Base-by-base conservation (phyloP, 2,329 filamentous ascomycete genomes). In the Colletotrichum sublineola region DNA sequence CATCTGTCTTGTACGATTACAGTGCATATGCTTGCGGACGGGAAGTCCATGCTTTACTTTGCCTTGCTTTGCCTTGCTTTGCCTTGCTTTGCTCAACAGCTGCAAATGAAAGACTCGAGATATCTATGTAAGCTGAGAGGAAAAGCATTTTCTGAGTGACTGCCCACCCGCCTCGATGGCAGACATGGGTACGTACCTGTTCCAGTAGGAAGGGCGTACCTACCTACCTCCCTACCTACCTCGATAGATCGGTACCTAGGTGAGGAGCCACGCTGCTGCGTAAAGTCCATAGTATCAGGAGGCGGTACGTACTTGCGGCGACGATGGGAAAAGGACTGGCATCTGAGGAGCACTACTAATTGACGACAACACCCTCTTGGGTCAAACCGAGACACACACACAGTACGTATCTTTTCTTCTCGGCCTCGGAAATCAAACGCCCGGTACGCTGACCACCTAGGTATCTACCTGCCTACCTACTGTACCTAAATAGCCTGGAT, bases 331-430 rank as follows among this genome's bases (percentile, higher is more conserved):
- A 18, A 33, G 29, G 12, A 53, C 29, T 29, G 24, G 24, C 24
- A 50, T 14, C n/a, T 29, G n/a, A 50, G n/a, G n/a, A 20, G 20
- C 44, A 50, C n/a, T 29, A 24, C 48, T n/a, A 53, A 53, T 31
- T 33, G 29, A 53, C 50, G 50, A 53, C 50, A 53, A 53, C 50
- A 53, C 50, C 50, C 50, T 53, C 50, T 53, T 53, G 14, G 7
- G 7, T 18, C 29, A 14, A 31, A 33, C 14, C 24, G 29, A 31
- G 24, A 24, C 24, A 24, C 24, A 24, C 24, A 24, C 24, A 24
- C 24, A 24, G 50, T 53, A 53, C 50, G 50, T 53, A 20, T 15
- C 14, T 53, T 31, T 9, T 2, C 9, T 31, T 5, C 6, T 0
- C 44, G 20, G 50, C 50, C 7, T 33, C 18, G 15, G 18, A 48